Percentiles rank a stretch among this genome's conserved stretches.
These are phyloP conservation scores for Coemansia sp. DNA, from an alignment of 192 early-diverging fungal genomes.

Conservation along the genomic window DNA sequence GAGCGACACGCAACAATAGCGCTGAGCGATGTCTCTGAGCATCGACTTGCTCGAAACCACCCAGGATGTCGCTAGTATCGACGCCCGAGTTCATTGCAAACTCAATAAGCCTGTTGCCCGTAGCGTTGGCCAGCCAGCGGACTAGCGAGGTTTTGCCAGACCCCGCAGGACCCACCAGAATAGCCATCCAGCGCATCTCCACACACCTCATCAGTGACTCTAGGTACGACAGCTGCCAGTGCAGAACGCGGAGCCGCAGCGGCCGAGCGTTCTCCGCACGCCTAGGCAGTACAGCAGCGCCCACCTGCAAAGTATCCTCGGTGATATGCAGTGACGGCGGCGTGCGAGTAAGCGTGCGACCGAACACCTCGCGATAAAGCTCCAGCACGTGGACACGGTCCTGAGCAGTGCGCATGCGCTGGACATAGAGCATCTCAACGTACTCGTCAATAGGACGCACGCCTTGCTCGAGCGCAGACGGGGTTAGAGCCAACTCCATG, in stretches of 20 bases:
- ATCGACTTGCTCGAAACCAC: conserved; percentile 98
- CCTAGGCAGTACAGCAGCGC: conserved; percentile 63
- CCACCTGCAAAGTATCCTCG: conserved; percentile 59
- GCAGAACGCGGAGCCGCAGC: conserved; percentile 63
- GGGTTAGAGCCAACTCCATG: conserved; percentile 70
- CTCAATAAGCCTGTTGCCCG: conserved; percentile 84
- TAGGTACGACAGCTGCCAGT: conserved; percentile 63
- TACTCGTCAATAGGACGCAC: conserved; percentile 56
- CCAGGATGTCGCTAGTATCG: conserved; percentile 92
- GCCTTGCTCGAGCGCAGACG: conserved; percentile 20
- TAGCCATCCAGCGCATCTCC: conserved; percentile 88
- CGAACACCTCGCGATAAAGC: conserved; percentile 62
- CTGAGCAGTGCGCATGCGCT: conserved; percentile 80
- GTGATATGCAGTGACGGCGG: conserved; percentile 56
- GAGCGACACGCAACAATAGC: conserved; percentile 5
- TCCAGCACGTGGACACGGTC: conserved; percentile 67
- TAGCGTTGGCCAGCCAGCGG: conserved; percentile 75
- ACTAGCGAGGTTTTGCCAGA: conserved; percentile 90
- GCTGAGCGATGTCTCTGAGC: conserved; percentile 63
- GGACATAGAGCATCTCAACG: conserved; percentile 83
- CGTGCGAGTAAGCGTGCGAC: conserved; percentile 2
- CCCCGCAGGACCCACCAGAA: conserved; percentile 80
- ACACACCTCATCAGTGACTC: conserved; percentile 86
- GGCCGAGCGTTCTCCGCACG: conserved; percentile 25
- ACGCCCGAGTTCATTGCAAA: conserved; percentile 94